Percentiles rank a stretch among this genome's conserved stretches.
Conservation (phyloP, 2,329 filamentous ascomycete species). For the Leptosphaerulina australis region DNA sequence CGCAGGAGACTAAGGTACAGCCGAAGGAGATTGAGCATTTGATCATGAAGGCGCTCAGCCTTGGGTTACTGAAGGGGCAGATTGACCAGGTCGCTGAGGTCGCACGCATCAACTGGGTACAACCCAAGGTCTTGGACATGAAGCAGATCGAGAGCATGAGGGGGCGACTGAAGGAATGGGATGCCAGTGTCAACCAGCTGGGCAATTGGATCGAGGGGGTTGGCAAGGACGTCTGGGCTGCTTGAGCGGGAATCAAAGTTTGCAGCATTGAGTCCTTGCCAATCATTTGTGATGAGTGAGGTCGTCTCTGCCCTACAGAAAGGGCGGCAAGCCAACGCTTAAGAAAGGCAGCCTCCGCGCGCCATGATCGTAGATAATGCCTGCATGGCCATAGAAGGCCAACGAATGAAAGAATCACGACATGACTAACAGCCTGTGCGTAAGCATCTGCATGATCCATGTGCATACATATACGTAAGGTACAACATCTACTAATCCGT, state of each 20-base stretch:
- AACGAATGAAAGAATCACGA: slow-evolving; percentile 22
- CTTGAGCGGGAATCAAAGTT: slow-evolving; percentile 42
- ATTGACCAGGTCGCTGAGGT: slow-evolving; percentile 97
- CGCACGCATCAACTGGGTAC: slow-evolving; percentile 97
- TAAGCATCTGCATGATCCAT: neutral
- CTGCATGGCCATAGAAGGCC: slow-evolving; percentile 10
- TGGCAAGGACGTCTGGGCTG: slow-evolving; percentile 95
- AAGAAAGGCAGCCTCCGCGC: slow-evolving; percentile 9
- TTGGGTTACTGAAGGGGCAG: slow-evolving; percentile 86
- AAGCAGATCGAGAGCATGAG: slow-evolving; percentile 94
- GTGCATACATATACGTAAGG: neutral
- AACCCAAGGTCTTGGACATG: slow-evolving; percentile 96
- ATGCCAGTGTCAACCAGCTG: slow-evolving; percentile 91
- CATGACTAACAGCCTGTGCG: neutral
- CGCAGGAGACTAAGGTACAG: slow-evolving; percentile 88
- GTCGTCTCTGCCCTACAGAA: slow-evolving; percentile 1
- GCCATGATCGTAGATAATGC: slow-evolving; percentile 28
- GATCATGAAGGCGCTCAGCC: slow-evolving; percentile 97
- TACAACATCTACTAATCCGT: neutral
- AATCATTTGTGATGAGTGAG: neutral
- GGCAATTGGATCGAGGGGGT: slow-evolving; percentile 96
- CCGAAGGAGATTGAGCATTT: slow-evolving; percentile 94
- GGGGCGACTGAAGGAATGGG: slow-evolving; percentile 87
- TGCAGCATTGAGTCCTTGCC: neutral
- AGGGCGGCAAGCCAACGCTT: slow-evolving; percentile 10